These are phyloP conservation scores for Malus hybrid DNA, from an alignment of 331 rosid species.

Conservation along the genomic window DNA sequence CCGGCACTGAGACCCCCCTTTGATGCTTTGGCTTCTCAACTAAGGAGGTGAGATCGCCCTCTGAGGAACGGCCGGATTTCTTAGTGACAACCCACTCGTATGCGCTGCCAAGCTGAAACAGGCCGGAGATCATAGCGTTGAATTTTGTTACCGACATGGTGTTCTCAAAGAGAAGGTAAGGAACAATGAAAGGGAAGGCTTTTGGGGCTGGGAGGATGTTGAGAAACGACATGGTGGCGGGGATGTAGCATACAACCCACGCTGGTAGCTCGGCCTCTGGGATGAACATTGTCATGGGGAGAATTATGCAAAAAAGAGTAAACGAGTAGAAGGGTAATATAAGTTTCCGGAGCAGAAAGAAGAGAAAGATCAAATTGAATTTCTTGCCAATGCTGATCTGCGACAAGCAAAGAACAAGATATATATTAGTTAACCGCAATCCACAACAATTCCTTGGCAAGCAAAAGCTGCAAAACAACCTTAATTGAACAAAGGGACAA, in stretches of 20 bases:
- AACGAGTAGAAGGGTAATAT: conserved; percentile 83
- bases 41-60: conserved; percentile 70
- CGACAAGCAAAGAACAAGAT: background rate
- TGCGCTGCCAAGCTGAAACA: conserved; percentile 89
- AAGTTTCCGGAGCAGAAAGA: conserved; percentile 75
- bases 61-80: conserved; percentile 88
- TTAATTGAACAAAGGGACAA: background rate
- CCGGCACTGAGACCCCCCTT: conserved; percentile 59
- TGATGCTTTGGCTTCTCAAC: conserved; percentile 52
- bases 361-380: conserved; percentile 80
- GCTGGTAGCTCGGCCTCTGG: conserved; percentile 85
- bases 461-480: background rate
- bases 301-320: conserved; percentile 82
- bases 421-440: background rate
- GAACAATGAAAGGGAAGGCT: conserved; percentile 82
- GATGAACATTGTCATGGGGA: conserved; percentile 91
- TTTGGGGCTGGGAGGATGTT: conserved; percentile 88
- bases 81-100: conserved; percentile 93
- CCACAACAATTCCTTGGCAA: background rate
- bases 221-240: conserved; percentile 87
- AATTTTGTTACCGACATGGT: conserved; percentile 94
- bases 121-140: conserved; percentile 89
- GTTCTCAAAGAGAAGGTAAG: conserved; percentile 91
- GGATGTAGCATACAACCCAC: conserved; percentile 90
- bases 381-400: conserved; percentile 84